These are phyloP conservation scores for Gymnopus androsaceus DNA, from an alignment of 1,284 basidiomycete genomes.

Conservation along the genomic window DNA sequence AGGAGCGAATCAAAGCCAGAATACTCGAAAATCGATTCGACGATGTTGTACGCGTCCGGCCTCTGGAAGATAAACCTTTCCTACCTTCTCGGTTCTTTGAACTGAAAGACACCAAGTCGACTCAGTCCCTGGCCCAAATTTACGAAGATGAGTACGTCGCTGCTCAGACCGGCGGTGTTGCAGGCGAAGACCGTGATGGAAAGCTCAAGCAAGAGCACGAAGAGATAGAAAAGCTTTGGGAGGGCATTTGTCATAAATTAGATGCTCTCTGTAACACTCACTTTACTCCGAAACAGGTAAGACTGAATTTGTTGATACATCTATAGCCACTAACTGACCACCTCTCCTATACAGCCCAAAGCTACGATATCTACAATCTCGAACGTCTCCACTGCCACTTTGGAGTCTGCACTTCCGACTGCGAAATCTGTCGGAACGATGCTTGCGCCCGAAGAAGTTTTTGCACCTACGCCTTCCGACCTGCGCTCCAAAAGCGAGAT, in stretches of 20 bases:
- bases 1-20: conserved; percentile 90
- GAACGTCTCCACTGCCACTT: conserved; percentile 81
- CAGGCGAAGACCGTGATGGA: conserved; percentile 80
- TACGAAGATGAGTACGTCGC: conserved; percentile 93
- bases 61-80: conserved; percentile 84
- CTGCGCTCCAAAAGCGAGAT: conserved; percentile 76
- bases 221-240: conserved; percentile 84
- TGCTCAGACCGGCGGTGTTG: conserved; percentile 54
- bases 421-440: conserved; percentile 75
- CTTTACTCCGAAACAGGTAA: conserved; percentile 91
- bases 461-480: conserved; percentile 57
- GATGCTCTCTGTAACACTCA: conserved; percentile 95
- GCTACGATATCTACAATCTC: conserved; percentile 85
- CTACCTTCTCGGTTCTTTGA: conserved; percentile 90
- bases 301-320: conserved; percentile 28
- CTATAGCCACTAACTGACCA: conserved; percentile 12
- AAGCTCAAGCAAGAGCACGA: conserved; percentile 89
- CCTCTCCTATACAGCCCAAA: conserved; percentile 69
- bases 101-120: conserved; percentile 85
- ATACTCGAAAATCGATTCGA: conserved; percentile 89
- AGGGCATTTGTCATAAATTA: conserved; percentile 84
- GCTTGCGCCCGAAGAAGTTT: conserved; percentile 94
- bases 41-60: conserved; percentile 84
- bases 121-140: conserved; percentile 91
- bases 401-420: conserved; percentile 92